Base-by-base conservation (phyloP, 768 basidiomycete genomes). In the Trametes coccinea region DNA sequence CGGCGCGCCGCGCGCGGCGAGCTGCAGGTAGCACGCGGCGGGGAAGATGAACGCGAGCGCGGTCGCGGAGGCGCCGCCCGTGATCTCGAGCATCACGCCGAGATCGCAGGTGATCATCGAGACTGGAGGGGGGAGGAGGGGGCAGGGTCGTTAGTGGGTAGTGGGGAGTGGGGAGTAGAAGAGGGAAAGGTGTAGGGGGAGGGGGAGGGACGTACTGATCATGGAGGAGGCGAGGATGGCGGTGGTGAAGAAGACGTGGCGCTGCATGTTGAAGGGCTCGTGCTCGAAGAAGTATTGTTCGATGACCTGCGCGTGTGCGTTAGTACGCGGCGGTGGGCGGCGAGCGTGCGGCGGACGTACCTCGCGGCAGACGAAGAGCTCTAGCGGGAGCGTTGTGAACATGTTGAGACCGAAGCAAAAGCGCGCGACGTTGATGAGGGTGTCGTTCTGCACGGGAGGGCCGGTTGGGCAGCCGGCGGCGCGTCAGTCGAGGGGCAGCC, bases 81-180 rank as follows among this genome's bases (percentile, higher is more conserved):
- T 95, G 46, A 99, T 90, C 77, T 99, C 97, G 41, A 99, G 87
- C 77, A 96, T 97, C 47, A 98, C 89, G n/a, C 97, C 97, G 13
- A 99, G 83, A 73, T 99, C 96, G 71, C 95, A 97, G 1, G 96
- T 98, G 59, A 95, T 81, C 56, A 98, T 80, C 4, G 96, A 86
- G 61, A 97, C 95, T 95, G 70, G 13, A 11, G 2, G 49, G 40
- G 22, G 14, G 17, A 4, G 27, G 50, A 1, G 37, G 43, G 27
- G 54, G 52, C 53, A 53, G 31, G 31, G 41, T 13, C 8, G 41
- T 43, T n/a, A n/a, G 22, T 17, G n/a, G 10, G n/a, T 14, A 22
- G 50, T 45, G 56, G 51, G 17, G n/a, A 22, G 22, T 6, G 34
- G 2, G 39, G 39, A 14, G 14, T 22, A 22, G 22, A 22, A 22